Evolutionary conservation across 805 yeast species (phyloP), one percentile per base, ranked within the genome.

Genomic region (Saccharomycopsis schoenii): DNA sequence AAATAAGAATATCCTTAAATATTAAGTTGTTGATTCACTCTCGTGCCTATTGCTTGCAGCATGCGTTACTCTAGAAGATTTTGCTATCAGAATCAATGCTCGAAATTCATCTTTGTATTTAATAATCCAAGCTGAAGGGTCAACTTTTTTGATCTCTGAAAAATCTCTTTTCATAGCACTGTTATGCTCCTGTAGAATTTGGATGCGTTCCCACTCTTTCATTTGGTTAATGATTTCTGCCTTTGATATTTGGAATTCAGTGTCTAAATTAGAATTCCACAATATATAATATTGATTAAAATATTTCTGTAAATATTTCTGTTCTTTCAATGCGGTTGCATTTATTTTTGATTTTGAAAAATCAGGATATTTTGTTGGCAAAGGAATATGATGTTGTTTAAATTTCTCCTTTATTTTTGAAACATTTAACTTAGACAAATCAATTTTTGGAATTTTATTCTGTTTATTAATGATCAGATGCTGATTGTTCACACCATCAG

Each of bases 221-320:
- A 63, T 11, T 57, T 61, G 61, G 3, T 36, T 36, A 1, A 43
- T 9, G 3, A 63, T 39, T 37, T 60, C 54, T 8, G n/a, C 19
- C 54, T 56, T 52, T 17, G 57, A 17, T 14, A 55, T 1, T 10
- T 62, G 63, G 43, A 58, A 52, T 2, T 52, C 58, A 5, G 62
- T 56, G 29, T 63, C 65, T 21, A 61, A 39, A 42, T 63, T 63
- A 4, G 65, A 50, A 42, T 63, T 63, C 60, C 61, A 63, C 4
- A 61, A 29, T 15, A 55, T 55, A 8, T 21, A 50, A 50, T 58
- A 63, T 52, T 59, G 56, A 25, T 57, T 59, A 52, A 59, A 63
- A 19, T 61, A 61, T 9, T 43, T 54, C 19, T 61, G 57, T 41
- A 60, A 60, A 47, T 47, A 47, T 25, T 47, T 47, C 3, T 21